These are phyloP conservation scores for Chlorella vulgaris DNA, from an alignment of 139 green algal genomes.

Conservation along the genomic window DNA sequence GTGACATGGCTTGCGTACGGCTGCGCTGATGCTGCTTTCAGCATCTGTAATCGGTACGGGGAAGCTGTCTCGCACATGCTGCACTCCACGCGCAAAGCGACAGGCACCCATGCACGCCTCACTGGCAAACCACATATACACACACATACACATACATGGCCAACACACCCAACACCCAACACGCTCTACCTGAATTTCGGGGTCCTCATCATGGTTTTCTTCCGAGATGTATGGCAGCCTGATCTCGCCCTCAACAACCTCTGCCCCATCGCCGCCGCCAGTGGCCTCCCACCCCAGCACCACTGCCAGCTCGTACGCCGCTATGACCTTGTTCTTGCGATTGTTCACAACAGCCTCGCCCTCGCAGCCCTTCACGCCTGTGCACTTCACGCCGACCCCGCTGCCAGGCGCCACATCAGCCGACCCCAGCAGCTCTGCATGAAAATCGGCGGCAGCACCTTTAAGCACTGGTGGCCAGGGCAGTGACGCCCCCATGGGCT, in stretches of 20 bases:
- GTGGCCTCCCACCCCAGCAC: constrained; percentile 65
- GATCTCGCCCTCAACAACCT: constrained; percentile 25
- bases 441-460: background rate
- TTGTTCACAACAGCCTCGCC: constrained; percentile 85
- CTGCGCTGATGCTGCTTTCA: background rate
- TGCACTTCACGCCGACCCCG: background rate
- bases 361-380: constrained; percentile 32
- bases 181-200: constrained; percentile 64
- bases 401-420: constrained; percentile 43
- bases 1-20: no score
- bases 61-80: background rate
- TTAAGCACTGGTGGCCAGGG: background rate
- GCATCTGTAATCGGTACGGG: background rate
- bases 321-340: constrained; percentile 89
- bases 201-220: constrained; percentile 91
- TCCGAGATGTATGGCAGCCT: constrained; percentile 64
- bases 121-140: background rate
- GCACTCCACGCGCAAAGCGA: no score
- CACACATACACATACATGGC: background rate
- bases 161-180: background rate
- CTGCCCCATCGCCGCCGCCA: constrained; percentile 11
- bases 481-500: background rate
- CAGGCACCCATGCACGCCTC: no score
- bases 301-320: constrained; percentile 83
- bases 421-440: constrained; percentile 55